Evolutionary conservation across 768 basidiomycete genomes (phyloP).

Genomic region (Boletus rubroflammeus): DNA sequence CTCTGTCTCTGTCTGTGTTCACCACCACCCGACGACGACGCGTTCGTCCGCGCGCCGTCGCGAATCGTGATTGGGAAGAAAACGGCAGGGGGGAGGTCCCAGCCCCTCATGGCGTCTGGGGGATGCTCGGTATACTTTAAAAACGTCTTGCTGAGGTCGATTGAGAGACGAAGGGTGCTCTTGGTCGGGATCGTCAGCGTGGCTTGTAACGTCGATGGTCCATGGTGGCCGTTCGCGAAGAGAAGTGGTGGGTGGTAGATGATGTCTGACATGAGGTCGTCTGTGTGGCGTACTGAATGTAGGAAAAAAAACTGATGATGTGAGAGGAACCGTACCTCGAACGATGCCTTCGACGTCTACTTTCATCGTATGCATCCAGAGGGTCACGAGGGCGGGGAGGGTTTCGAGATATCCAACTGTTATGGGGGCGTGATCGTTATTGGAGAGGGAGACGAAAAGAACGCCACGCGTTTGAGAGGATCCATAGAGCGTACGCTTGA

Average conservation of each 20-base stretch:
- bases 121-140: conserved; percentile 94
- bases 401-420: conserved; percentile 72
- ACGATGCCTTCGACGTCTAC: conserved; percentile 44
- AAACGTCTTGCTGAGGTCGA: conserved; percentile 81
- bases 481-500: conserved; percentile 70
- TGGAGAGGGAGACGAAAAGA: conserved; percentile 64
- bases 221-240: conserved; percentile 15
- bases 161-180: conserved; percentile 57
- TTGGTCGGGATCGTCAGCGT: conserved; percentile 66
- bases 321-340: conserved; percentile 41
- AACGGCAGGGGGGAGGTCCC: conserved; percentile 90
- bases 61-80: conserved; percentile 39
- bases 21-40: conserved; percentile 1
- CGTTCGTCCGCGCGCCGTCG: background rate
- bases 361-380: conserved; percentile 78
- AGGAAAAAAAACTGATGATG: too few species aligned
- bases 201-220: conserved; percentile 70
- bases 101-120: conserved; percentile 92
- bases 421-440: conserved; percentile 48
- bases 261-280: conserved; percentile 60
- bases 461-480: conserved; percentile 73
- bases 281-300: conserved; percentile 32
- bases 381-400: conserved; percentile 89
- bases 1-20: background rate
- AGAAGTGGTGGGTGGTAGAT: conserved; percentile 48